Base-by-base conservation (phyloP, 129 eudicot species). In the Calendula officinalis region DNA sequence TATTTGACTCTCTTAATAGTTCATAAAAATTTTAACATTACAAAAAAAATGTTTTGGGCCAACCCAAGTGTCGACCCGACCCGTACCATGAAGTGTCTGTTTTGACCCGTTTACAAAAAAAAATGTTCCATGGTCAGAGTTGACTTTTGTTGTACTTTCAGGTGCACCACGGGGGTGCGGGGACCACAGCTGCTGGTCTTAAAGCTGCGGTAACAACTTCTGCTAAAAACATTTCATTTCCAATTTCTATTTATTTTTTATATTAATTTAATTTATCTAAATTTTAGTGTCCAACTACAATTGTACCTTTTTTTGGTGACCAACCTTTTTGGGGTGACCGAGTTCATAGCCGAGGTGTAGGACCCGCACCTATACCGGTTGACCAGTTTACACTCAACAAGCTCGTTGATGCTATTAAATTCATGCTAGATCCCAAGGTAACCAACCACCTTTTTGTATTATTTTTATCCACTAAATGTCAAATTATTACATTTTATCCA, bases 151-250 rank as follows among this genome's bases (percentile, higher is more conserved):
- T 67, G 12, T 66, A 30, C 44, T 69, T 70, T 36, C 76, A 94
- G 99, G 99, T 94, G 62, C 99, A 94, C 76, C 99, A 94, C 51
- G 99, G 99, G 39, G 99, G 99, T 73, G 99, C 97, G 12, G 99
- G 99, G 61, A 94, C 99, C 62, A 94, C 99, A 39, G 97, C 99
- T 68, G 99, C 99, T 61, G 99, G 99, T 77, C 99, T 94, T 46
- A 94, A 84, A 77, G 92, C 97, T 75, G 97, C 97, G 77, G 99
- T 94, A 88, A 33, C 50, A 39, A 22, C 42, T 33, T 62, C 3
- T 56, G 46, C 11, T 15, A 12, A 8, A 12, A 56, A 3, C 16
- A 6, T 5, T 6, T 55, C n/a, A 15, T 13, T 42, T 33, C 37
- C 64, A 47, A 22, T 60, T 56, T 10, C 33, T 13, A 2, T 64